Evolutionary conservation across 2,329 filamentous ascomycete species (phyloP).

Genomic region (Coniochaeta sp.): DNA sequence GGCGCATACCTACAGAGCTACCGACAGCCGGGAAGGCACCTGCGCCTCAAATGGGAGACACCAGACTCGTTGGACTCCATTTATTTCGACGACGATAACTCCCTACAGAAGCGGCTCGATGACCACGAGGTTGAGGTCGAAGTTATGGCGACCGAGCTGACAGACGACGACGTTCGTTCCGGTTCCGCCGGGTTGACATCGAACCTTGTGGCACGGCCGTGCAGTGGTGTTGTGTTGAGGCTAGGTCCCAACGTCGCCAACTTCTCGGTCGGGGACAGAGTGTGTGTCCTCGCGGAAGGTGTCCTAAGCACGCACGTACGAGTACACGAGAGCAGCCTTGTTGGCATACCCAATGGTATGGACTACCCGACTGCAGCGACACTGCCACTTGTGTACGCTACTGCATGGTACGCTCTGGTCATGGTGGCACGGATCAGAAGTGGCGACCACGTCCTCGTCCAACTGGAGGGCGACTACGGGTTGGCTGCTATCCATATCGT

Average conservation of each 20-base stretch:
- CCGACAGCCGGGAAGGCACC: conserved; percentile 8
- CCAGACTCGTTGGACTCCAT: conserved; percentile 8
- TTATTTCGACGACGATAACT: conserved; percentile 7
- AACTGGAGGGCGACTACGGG: conserved; percentile 12
- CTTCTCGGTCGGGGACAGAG: conserved; percentile 9
- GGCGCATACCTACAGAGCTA: conserved; percentile 15
- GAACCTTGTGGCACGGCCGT: conserved; percentile 16
- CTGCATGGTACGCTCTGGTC: conserved; percentile 13
- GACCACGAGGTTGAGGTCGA: conserved; percentile 19
- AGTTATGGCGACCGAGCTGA: conserved; percentile 14
- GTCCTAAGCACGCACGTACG: conserved; percentile 12
- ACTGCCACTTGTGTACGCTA: conserved; percentile 10
- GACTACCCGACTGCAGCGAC: conserved; percentile 11
- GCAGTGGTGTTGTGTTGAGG: conserved; percentile 15
- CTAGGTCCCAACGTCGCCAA: conserved; percentile 12
- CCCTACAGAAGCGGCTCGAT: conserved; percentile 12
- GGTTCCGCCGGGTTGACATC: not conserved
- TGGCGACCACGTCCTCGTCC: conserved; percentile 14
- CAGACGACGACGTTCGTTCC: conserved; percentile 11
- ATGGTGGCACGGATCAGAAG: conserved; percentile 10
- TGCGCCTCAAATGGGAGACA: conserved; percentile 11
- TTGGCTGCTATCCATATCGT: conserved; percentile 13
- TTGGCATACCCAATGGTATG: conserved; percentile 9
- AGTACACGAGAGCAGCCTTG: conserved; percentile 11
- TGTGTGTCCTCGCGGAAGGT: conserved; percentile 15